Evolutionary conservation across 1,284 basidiomycete species (phyloP).

Genomic region (Heterobasidion occidentale): DNA sequence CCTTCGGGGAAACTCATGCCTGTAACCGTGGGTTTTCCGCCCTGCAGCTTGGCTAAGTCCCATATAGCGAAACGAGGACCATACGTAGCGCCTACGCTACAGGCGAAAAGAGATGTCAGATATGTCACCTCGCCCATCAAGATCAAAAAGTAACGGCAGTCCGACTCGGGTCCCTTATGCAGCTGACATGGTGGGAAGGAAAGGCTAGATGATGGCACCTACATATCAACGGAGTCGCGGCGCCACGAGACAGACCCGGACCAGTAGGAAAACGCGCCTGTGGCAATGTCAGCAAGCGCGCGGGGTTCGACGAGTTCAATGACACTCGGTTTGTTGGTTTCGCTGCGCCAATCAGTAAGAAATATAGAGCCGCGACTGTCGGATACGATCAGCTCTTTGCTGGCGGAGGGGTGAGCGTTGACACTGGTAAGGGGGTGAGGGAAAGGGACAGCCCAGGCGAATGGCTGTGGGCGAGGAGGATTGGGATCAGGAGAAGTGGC

Average conservation of each 20-base stretch:
- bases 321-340: slow-evolving; percentile 36
- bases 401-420: slow-evolving; percentile 60
- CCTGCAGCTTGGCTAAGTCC: slow-evolving; percentile 62
- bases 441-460: slow-evolving; percentile 67
- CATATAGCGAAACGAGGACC: slow-evolving; percentile 64
- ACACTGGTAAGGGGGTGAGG: slow-evolving; percentile 61
- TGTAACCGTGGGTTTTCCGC: slow-evolving; percentile 58
- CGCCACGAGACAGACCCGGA: slow-evolving; percentile 63
- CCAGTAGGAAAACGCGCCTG: slow-evolving; percentile 20
- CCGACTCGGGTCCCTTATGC: background rate
- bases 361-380: slow-evolving; percentile 67
- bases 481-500: background rate
- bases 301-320: slow-evolving; percentile 67
- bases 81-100: slow-evolving; percentile 66
- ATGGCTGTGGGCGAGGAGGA: slow-evolving; percentile 51
- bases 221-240: slow-evolving; percentile 62
- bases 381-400: slow-evolving; percentile 70
- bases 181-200: background rate
- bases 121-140: background rate
- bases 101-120: background rate
- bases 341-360: slow-evolving; percentile 71
- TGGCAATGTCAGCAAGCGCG: slow-evolving; percentile 44
- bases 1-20: slow-evolving; percentile 60
- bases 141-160: no score
- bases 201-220: slow-evolving; percentile 16